These are phyloP conservation scores for Aspergillus japonicus DNA, from an alignment of 2,329 filamentous ascomycete genomes.

Conservation along the genomic window DNA sequence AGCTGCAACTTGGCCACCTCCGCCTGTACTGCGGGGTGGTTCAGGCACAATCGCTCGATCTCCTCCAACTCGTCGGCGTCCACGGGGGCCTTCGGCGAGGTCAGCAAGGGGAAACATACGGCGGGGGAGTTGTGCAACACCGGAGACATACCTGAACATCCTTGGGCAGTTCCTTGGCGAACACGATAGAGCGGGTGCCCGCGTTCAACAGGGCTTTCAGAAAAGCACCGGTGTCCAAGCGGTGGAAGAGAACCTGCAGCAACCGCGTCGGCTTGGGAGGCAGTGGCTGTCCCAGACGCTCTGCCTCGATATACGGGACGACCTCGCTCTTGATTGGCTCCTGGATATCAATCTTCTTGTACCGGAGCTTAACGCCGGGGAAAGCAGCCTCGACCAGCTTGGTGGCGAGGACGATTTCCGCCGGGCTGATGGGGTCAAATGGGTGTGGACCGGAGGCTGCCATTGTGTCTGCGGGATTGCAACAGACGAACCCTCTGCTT, in stretches of 20 bases:
- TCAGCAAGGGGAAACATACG: background rate
- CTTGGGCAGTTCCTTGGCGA: constrained; percentile 47
- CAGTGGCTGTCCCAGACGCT: constrained; percentile 53
- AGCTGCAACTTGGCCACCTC: constrained; percentile 61
- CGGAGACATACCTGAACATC: constrained; percentile 42
- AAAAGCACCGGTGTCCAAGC: constrained; percentile 44
- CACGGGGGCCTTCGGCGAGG: constrained; percentile 52
- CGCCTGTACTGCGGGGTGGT: constrained; percentile 56
- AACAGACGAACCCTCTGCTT: too few relatives aligned
- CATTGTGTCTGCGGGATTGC: constrained; percentile 2
- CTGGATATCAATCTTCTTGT: constrained; percentile 67
- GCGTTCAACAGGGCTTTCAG: constrained; percentile 42
- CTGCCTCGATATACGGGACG: constrained; percentile 62
- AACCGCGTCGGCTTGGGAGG: constrained; percentile 52
- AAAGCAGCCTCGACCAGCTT: constrained; percentile 39
- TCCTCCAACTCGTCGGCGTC: constrained; percentile 61
- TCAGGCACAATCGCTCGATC: constrained; percentile 57
- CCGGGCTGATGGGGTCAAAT: constrained; percentile 42
- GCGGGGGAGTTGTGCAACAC: too few relatives aligned
- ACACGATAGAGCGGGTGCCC: constrained; percentile 36
- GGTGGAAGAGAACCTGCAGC: constrained; percentile 53
- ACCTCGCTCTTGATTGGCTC: constrained; percentile 62
- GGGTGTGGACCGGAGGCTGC: constrained; percentile 31
- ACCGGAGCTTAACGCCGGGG: constrained; percentile 42
- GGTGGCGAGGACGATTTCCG: constrained; percentile 42